These are phyloP conservation scores for Zasmidium citrigriseum DNA, from an alignment of 2,329 filamentous ascomycete species.

Conservation along the genomic window DNA sequence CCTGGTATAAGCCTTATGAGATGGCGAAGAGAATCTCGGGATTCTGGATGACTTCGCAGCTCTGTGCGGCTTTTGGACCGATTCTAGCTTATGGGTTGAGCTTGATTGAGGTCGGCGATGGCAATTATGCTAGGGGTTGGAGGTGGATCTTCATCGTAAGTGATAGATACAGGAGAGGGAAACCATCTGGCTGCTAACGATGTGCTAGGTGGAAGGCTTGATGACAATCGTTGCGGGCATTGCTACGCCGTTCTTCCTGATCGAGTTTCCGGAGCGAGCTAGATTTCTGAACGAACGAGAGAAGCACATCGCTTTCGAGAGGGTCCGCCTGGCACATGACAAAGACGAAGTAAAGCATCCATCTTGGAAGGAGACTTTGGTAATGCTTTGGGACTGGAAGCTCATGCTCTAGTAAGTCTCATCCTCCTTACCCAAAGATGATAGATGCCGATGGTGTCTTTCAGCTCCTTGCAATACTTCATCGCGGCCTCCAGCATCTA, in stretches of 20 bases:
- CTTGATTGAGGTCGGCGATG: conserved; percentile 66
- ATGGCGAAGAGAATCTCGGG: conserved; percentile 4
- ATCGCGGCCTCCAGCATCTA: conserved; percentile 11
- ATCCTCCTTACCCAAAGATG: background rate
- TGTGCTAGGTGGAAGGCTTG: conserved; percentile 4
- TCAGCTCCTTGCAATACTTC: conserved; percentile 32
- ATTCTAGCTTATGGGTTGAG: conserved; percentile 56
- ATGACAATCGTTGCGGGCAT: conserved; percentile 12
- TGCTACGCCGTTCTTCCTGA: conserved; percentile 4
- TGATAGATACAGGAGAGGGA: too few species aligned
- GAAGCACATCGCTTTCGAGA: conserved; percentile 14
- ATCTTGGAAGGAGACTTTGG: conserved; percentile 5
- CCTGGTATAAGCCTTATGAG: conserved; percentile 7
- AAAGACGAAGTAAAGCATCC: conserved; percentile 12
- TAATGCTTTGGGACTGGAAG: conserved; percentile 12
- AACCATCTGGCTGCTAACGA: too few species aligned
- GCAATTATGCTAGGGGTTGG: conserved; percentile 61
- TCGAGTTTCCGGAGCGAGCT: conserved; percentile 17
- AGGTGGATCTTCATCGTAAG: background rate
- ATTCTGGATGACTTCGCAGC: conserved; percentile 3
- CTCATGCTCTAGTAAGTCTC: conserved; percentile 26
- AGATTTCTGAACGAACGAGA: conserved; percentile 15
- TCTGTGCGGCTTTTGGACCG: conserved; percentile 48
- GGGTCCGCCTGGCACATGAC: conserved; percentile 14
- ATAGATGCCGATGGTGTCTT: conserved; percentile 5